These are phyloP conservation scores for Argentina anserina DNA, from an alignment of 306 rosid genomes.

Conservation along the genomic window DNA sequence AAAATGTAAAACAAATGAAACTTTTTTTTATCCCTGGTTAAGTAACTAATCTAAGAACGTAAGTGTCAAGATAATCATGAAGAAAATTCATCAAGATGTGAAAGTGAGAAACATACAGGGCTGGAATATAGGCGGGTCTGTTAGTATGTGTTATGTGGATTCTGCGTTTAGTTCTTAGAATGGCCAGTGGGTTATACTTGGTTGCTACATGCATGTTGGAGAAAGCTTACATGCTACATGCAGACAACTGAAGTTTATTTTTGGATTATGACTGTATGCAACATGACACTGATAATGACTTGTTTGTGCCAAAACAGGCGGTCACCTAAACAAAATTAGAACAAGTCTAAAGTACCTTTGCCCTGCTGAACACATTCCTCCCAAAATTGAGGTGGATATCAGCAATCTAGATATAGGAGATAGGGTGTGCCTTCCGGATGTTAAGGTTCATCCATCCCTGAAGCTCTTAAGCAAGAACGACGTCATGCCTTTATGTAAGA, in stretches of 20 bases:
- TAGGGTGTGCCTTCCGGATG: constrained; percentile 55
- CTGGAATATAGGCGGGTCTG: background rate
- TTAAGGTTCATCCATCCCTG: constrained; percentile 69
- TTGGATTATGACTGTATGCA: constrained; percentile 8
- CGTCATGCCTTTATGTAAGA: constrained; percentile 71
- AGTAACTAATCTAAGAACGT: background rate
- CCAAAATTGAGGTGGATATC: constrained; percentile 78
- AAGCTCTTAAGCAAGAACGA: constrained; percentile 85
- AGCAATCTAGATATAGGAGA: constrained; percentile 82
- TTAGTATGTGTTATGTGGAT: background rate
- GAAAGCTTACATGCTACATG: background rate
- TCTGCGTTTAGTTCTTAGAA: background rate
- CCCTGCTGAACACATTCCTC: constrained; percentile 81
- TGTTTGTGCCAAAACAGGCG: constrained; percentile 49
- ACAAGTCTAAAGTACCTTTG: constrained; percentile 57
- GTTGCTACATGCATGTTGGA: background rate
- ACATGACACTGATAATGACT: constrained; percentile 4
- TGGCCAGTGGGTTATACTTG: background rate
- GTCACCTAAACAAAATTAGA: constrained; percentile 64
- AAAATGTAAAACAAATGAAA: too few relatives aligned
- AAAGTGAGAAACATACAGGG: background rate
- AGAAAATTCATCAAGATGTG: background rate
- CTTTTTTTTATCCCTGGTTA: too few relatives aligned
- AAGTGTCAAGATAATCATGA: background rate
- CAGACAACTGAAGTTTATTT: background rate